These are phyloP conservation scores for Sporothrix euskadiensis DNA, from an alignment of 2,329 filamentous ascomycete species.

Conservation along the genomic window DNA sequence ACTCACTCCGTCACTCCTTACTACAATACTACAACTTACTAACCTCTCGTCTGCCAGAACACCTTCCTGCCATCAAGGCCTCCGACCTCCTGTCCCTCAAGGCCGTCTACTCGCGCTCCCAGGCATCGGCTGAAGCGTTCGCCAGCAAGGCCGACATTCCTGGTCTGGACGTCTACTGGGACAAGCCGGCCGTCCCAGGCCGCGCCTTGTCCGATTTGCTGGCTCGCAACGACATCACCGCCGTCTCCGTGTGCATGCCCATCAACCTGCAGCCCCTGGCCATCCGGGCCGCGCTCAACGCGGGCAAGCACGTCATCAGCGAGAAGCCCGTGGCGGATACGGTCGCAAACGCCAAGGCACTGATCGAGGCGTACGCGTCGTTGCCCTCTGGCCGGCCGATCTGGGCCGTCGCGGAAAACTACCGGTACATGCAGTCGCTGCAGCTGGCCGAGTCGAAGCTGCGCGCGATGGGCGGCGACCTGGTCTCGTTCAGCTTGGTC, in stretches of 20 bases:
- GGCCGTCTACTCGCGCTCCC: constrained; percentile 66
- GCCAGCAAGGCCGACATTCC: constrained; percentile 37
- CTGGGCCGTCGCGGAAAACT: constrained; percentile 71
- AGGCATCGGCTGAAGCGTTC: constrained; percentile 55
- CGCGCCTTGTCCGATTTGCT: constrained; percentile 55
- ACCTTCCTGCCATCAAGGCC: constrained; percentile 59
- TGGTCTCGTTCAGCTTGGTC: constrained; percentile 44
- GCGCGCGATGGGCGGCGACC: constrained; percentile 36
- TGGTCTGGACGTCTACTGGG: constrained; percentile 56
- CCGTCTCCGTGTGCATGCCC: constrained; percentile 61
- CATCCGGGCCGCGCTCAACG: constrained; percentile 59
- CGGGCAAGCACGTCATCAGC: constrained; percentile 68
- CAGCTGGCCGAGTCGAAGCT: constrained; percentile 34
- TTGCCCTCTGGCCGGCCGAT: constrained; percentile 40
- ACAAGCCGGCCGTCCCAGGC: constrained; percentile 49
- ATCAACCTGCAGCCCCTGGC: constrained; percentile 61
- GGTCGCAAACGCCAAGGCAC: constrained; percentile 35
- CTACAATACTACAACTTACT: neutral
- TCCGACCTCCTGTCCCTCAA: constrained; percentile 55
- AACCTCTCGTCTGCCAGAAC: constrained; percentile 32
- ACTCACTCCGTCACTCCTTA: no score
- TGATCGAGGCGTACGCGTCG: constrained; percentile 40
- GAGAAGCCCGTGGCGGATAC: constrained; percentile 70
- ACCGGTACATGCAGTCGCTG: constrained; percentile 50
- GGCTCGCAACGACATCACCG: constrained; percentile 54